Percentiles rank a stretch among this genome's conserved stretches.
Evolutionary conservation across 1,284 basidiomycete genomes (phyloP).

Genomic region (Hemileia vastatrix): DNA sequence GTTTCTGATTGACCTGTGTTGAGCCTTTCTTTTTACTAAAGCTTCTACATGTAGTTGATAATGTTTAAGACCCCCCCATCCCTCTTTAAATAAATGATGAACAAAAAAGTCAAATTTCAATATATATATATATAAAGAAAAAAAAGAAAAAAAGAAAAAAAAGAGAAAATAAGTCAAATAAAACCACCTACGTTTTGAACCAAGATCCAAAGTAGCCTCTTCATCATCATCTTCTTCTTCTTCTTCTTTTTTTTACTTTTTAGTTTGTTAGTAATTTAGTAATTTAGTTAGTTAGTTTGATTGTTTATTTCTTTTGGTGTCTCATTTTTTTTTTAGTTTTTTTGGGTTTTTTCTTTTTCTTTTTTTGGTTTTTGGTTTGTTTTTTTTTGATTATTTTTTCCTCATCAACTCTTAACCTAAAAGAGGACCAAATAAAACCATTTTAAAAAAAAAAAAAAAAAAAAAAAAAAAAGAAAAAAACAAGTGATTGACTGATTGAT

Average conservation of each 20-base stretch:
- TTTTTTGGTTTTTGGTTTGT: background rate
- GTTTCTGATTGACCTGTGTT: too few relatives aligned
- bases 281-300: background rate
- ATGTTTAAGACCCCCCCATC: too few relatives aligned
- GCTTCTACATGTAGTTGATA: too few relatives aligned
- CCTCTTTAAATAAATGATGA: too few relatives aligned
- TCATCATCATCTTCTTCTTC: too few relatives aligned
- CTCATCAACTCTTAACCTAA: background rate
- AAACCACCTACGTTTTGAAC: background rate
- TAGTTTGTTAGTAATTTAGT: background rate
- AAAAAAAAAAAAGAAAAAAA: background rate
- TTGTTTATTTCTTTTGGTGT: background rate
- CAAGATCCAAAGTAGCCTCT: background rate
- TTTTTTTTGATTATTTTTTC: background rate
- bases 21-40: too few relatives aligned
- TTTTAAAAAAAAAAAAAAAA: background rate
- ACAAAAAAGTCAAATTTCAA: too few relatives aligned
- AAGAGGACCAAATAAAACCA: background rate
- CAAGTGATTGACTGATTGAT: constrained; percentile 6
- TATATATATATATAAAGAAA: constrained; percentile 1
- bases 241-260: background rate
- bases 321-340: background rate
- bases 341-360: background rate
- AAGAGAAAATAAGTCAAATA: background rate
- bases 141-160: too few relatives aligned